A percentile compares a stretch with the other conserved stretches of the same genome.
phyloP scores from a whole-genome alignment of 2,329 filamentous ascomycete genomes.

The Pochonia chlamydosporia region DNA sequence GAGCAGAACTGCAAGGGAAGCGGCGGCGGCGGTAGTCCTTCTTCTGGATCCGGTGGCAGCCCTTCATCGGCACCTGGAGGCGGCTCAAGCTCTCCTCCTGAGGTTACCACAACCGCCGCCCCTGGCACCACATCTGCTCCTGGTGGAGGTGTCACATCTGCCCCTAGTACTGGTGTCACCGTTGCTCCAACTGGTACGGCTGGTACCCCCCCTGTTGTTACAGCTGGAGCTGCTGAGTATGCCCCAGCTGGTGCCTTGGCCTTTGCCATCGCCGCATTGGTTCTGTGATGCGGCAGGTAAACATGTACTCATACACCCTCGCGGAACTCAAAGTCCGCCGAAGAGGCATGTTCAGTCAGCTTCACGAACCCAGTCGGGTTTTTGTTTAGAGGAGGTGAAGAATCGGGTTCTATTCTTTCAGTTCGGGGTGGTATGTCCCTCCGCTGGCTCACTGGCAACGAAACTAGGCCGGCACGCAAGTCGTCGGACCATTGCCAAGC shows the following conservation, averaged over 20 bases:
- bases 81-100: not conserved
- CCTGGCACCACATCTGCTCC: not conserved
- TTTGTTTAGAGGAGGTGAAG: too few relatives aligned
- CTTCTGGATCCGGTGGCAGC: not conserved
- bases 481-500: too few relatives aligned
- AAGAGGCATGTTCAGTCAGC: too few relatives aligned
- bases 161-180: conserved; percentile 2
- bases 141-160: not conserved
- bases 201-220: not conserved
- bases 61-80: not conserved
- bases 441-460: too few relatives aligned
- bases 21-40: not conserved
- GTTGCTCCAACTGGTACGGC: not conserved
- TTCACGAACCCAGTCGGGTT: too few relatives aligned
- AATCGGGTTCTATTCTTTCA: too few relatives aligned
- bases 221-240: conserved; percentile 1
- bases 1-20: conserved; percentile 20
- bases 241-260: conserved; percentile 3
- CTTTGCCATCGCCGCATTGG: not conserved
- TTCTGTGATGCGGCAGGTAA: too few relatives aligned
- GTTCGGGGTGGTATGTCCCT: too few relatives aligned
- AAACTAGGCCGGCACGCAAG: too few relatives aligned
- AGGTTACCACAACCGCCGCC: not conserved
- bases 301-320: too few relatives aligned
- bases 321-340: too few relatives aligned